phyloP scores from a whole-genome alignment of 192 early-diverging fungal genomes.

The Coemansia guatemalensis region DNA sequence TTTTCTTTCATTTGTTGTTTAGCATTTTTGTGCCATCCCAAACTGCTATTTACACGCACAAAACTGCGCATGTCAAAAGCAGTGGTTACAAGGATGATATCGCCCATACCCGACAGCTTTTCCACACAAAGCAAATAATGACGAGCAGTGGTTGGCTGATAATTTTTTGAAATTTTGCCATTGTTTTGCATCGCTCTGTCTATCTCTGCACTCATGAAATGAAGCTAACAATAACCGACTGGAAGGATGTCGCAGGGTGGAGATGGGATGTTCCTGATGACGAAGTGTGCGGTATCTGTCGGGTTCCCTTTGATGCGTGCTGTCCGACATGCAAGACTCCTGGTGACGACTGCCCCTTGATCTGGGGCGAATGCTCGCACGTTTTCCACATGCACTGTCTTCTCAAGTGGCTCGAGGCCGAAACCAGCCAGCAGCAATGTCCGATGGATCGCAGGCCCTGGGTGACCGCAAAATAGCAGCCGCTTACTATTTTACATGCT shows the following conservation, averaged over 20 bases:
- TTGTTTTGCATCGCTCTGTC: too few species aligned
- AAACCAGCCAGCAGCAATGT: conserved; percentile 72
- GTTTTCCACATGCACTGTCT: conserved; percentile 96
- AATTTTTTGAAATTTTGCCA: too few species aligned
- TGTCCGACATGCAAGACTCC: conserved; percentile 84
- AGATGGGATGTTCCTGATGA: conserved; percentile 78
- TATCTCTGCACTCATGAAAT: conserved; percentile 3
- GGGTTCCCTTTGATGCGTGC: conserved; percentile 79
- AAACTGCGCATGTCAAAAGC: too few species aligned
- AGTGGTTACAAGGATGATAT: too few species aligned
- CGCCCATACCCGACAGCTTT: too few species aligned
- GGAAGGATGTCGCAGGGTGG: conserved; percentile 87
- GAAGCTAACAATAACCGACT: conserved; percentile 53
- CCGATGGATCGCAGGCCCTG: conserved; percentile 88
- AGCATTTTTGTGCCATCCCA: not conserved
- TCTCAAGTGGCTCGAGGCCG: conserved; percentile 72
- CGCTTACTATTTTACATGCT: not conserved
- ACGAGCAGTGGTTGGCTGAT: too few species aligned
- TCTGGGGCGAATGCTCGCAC: conserved; percentile 90
- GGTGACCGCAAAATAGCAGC: conserved; percentile 50
- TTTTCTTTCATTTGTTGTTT: not conserved
- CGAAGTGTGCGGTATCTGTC: conserved; percentile 93
- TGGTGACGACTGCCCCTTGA: conserved; percentile 82
- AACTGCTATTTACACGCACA: too few species aligned
- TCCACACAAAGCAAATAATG: too few species aligned